Base-by-base conservation (phyloP, 2,329 filamentous ascomycete genomes). In the Alternaria sp. region DNA sequence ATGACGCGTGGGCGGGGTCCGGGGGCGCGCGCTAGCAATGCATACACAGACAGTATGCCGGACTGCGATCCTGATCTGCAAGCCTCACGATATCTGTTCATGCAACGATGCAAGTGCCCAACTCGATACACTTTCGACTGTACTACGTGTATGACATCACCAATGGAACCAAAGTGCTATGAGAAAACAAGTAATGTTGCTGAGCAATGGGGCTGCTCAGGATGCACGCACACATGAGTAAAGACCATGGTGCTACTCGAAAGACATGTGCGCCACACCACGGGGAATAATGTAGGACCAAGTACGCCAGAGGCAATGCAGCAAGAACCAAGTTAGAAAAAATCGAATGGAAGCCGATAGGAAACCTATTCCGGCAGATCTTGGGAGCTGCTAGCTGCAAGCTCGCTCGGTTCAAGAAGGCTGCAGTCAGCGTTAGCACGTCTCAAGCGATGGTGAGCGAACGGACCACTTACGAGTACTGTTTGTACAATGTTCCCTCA, bases 401-500 rank as follows among this genome's bases (percentile, higher is more conserved):
- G 70, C 59, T 77, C 75, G 40, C 71, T 76, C 7, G 73, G 72
- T 62, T 77, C 75, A 14, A 76, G 66, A 23, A 77, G 68, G 44
- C 74, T 77, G 45, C 17, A 40, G 13, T 36, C 31, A 26, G n/a
- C 39, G 59, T 76, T 39, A 75, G 68, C 29, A 36, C 11, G 6
- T 44, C 45, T 42, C 31, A 10, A 37, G 13, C 31, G 21, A 10
- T 31, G 5, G 8, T 2, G 5, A 31, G 11, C 11, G 13, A 46
- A 21, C 14, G 21, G 31, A 13, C n/a, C n/a, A 84, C 93, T 84
- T 82, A 97, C 92, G 92, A 96, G 76, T 93, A 97, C 74, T 96
- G 92, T 77, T 96, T 96, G 51, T 93, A 88, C 68, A 99, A 79
- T 48, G 90, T 91, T 0, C 95, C 95, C 79, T 99, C 95, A 24